Conservation (phyloP, 2,329 filamentous ascomycete species). For the Hortaea sp. region DNA sequence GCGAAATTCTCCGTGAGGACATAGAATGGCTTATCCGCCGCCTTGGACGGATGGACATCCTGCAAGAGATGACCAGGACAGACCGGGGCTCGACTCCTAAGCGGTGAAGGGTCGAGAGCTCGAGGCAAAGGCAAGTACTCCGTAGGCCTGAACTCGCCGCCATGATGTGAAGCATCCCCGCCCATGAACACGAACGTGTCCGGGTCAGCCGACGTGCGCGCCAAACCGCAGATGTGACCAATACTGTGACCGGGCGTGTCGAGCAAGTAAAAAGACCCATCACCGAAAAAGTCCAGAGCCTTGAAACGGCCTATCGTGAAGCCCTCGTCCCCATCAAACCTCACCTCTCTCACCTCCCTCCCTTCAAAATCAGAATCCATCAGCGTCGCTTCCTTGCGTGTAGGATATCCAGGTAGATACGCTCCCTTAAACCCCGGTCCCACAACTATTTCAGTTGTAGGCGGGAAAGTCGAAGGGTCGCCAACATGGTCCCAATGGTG, state of each 20-base stretch:
- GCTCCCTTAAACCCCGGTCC: constrained; percentile 37
- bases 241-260: constrained; percentile 44
- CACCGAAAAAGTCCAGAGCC: constrained; percentile 45
- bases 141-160: constrained; percentile 31
- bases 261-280: constrained; percentile 48
- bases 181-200: constrained; percentile 42
- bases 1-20: constrained; percentile 23
- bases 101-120: constrained; percentile 16
- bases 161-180: constrained; percentile 34
- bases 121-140: constrained; percentile 31
- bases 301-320: constrained; percentile 37
- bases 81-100: constrained; percentile 12
- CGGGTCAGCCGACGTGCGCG: constrained; percentile 28
- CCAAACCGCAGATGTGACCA: constrained; percentile 42
- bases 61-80: constrained; percentile 36
- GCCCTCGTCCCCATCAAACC: constrained; percentile 23
- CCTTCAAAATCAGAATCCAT: constrained; percentile 32
- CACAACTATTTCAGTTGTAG: constrained; percentile 34
- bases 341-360: constrained; percentile 28
- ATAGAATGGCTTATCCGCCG: constrained; percentile 27
- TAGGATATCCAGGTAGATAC: constrained; percentile 37
- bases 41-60: constrained; percentile 27
- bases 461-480: constrained; percentile 33
- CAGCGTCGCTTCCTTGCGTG: constrained; percentile 29
- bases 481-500: constrained; percentile 28